Evolutionary conservation across 345 rosid species (phyloP).

Genomic region (Odontarrhena argentea): DNA sequence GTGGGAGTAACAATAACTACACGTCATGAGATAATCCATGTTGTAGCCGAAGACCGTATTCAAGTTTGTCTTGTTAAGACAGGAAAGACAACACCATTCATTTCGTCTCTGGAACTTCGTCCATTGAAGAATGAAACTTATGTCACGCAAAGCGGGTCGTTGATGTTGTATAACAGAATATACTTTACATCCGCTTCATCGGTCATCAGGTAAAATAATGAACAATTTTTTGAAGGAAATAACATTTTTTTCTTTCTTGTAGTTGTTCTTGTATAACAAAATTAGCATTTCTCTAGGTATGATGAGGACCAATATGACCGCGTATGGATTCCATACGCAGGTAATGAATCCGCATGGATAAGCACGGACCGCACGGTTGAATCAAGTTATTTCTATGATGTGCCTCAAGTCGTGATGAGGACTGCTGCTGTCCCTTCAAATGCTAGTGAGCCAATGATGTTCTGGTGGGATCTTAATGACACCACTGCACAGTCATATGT

Average conservation of each 20-base stretch:
- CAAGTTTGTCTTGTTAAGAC: slow-evolving; percentile 30
- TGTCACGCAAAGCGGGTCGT: slow-evolving; percentile 1
- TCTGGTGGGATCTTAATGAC: not conserved
- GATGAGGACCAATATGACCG: no score
- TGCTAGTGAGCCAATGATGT: slow-evolving; percentile 2
- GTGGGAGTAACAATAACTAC: no score
- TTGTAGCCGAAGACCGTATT: not conserved
- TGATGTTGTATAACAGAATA: not conserved
- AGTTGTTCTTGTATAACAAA: no score
- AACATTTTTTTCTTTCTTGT: no score
- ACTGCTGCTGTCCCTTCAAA: not conserved
- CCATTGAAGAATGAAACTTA: not conserved
- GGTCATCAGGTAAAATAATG: not conserved
- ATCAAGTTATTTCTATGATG: no score
- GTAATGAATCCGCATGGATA: no score
- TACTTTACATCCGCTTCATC: not conserved
- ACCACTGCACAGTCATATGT: slow-evolving; percentile 11
- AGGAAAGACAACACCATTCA: not conserved
- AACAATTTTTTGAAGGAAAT: no score
- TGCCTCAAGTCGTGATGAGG: no score
- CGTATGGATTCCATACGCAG: no score
- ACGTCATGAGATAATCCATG: not conserved
- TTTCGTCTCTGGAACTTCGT: slow-evolving; percentile 20
- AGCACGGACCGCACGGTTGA: no score
- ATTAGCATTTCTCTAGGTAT: no score